Evolutionary conservation across 2,329 filamentous ascomycete species (phyloP).

Genomic region (Trichophyton schoenleinii): DNA sequence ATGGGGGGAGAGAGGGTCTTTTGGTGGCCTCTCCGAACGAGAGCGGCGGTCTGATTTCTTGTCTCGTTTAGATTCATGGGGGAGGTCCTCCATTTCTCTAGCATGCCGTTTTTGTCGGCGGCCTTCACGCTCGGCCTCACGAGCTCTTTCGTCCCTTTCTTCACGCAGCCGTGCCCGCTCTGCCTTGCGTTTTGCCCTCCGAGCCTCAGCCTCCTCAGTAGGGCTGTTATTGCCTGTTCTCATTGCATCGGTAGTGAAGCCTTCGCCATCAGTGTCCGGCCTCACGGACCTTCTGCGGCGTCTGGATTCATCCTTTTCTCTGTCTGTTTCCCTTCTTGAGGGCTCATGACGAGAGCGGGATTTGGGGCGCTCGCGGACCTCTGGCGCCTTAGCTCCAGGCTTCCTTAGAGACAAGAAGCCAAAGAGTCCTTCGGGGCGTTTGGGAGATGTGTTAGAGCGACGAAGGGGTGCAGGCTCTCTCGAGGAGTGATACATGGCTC

Average conservation of each 20-base stretch:
- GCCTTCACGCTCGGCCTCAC: conserved; percentile 20
- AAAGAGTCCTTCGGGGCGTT: conserved; percentile 50
- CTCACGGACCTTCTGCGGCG: conserved; percentile 29
- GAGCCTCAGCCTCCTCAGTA: conserved; percentile 44
- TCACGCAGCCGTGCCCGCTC: conserved; percentile 33
- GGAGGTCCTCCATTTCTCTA: conserved; percentile 18
- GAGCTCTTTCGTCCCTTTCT: conserved; percentile 22
- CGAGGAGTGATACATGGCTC: conserved; percentile 36
- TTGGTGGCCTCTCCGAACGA: neutral
- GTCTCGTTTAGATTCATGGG: conserved; percentile 11
- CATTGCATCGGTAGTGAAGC: conserved; percentile 27
- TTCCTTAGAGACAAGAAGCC: conserved; percentile 44
- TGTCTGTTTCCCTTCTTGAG: conserved; percentile 22
- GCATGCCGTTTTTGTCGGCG: conserved; percentile 28
- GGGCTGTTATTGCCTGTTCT: conserved; percentile 27
- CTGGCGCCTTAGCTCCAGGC: conserved; percentile 18
- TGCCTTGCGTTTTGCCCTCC: conserved; percentile 50
- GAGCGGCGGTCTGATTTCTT: conserved; percentile 9
- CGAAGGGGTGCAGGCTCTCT: conserved; percentile 43
- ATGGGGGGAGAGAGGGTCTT: neutral
- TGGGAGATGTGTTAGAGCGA: conserved; percentile 46
- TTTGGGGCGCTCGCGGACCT: conserved; percentile 26
- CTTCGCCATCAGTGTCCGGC: conserved; percentile 41
- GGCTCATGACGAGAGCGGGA: conserved; percentile 29
- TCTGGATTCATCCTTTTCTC: conserved; percentile 26